A percentile compares a stretch with the other conserved stretches of the same genome.
phyloP scores from a whole-genome alignment of 345 rosid genomes.

The Hibiscus syriacus region DNA sequence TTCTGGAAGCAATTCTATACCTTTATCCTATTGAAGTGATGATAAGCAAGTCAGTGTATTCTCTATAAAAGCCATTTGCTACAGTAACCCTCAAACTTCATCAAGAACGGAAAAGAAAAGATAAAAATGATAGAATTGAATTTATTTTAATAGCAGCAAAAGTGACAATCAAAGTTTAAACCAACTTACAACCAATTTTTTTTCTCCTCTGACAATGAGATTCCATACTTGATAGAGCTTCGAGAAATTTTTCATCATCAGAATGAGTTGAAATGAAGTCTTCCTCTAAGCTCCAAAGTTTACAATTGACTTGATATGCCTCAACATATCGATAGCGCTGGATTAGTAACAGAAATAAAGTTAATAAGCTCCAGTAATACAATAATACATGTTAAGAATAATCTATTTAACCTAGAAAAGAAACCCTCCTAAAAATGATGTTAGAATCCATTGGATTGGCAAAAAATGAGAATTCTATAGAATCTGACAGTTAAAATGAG shows the following conservation, averaged over 20 bases:
- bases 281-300: slow-evolving; percentile 61
- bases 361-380: neutral
- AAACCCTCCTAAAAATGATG: neutral
- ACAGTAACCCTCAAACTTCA: neutral
- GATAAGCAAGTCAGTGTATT: slow-evolving; percentile 15
- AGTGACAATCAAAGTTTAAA: slow-evolving; percentile 13
- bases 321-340: slow-evolving; percentile 88
- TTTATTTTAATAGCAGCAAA: neutral
- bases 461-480: neutral
- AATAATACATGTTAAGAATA: neutral
- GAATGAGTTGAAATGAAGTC: slow-evolving; percentile 38
- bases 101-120: neutral
- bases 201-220: slow-evolving; percentile 68
- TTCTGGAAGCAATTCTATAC: slow-evolving; percentile 61
- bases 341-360: slow-evolving; percentile 18
- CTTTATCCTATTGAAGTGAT: slow-evolving; percentile 48
- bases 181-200: slow-evolving; percentile 63
- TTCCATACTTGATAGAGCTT: slow-evolving; percentile 47
- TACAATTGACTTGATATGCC: slow-evolving; percentile 68
- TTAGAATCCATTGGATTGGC: neutral
- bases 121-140: neutral
- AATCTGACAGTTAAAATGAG: neutral
- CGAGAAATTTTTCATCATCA: slow-evolving; percentile 44
- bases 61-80: neutral
- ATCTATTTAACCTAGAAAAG: neutral